Evolutionary conservation across 257 asterid genomes (phyloP).

Genomic region (Echites panduratus): DNA sequence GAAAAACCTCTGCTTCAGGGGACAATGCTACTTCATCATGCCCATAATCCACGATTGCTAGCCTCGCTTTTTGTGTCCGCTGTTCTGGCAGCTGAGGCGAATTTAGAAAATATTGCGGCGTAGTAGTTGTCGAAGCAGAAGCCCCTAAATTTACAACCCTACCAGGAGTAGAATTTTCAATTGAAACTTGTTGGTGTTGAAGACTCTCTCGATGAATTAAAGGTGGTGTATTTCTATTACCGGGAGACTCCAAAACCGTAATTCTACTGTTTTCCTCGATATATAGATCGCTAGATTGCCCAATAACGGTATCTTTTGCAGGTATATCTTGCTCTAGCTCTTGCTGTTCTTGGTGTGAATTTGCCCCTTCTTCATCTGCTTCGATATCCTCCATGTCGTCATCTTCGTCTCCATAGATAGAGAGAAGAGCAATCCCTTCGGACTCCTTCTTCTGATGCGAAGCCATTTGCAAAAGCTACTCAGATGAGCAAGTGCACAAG

Average conservation of each 20-base stretch:
- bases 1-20: conserved; percentile 78
- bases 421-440: conserved; percentile 82
- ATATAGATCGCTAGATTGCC: background rate
- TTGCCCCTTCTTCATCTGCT: conserved; percentile 18
- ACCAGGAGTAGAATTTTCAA: conserved; percentile 31
- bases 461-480: conserved; percentile 35
- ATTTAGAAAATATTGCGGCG: conserved; percentile 35
- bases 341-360: background rate
- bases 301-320: conserved; percentile 8
- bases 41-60: conserved; percentile 74
- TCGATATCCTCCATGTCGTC: conserved; percentile 71
- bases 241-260: conserved; percentile 19
- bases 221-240: conserved; percentile 23
- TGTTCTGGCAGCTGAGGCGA: conserved; percentile 34
- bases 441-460: conserved; percentile 62
- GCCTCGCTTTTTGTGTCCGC: conserved; percentile 13
- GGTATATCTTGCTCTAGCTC: conserved; percentile 22
- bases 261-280: conserved; percentile 14
- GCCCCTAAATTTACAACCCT: conserved; percentile 25
- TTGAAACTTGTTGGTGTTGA: conserved; percentile 29
- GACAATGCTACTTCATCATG: conserved; percentile 86
- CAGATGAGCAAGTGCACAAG: conserved; percentile 1
- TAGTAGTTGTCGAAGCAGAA: conserved; percentile 34
- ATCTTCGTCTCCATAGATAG: conserved; percentile 74
- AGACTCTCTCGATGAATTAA: conserved; percentile 10